Percentiles rank a stretch among this genome's conserved stretches.
phyloP scores from a whole-genome alignment of 1,284 basidiomycete genomes.

The Sanghuangporus sanghuang region DNA sequence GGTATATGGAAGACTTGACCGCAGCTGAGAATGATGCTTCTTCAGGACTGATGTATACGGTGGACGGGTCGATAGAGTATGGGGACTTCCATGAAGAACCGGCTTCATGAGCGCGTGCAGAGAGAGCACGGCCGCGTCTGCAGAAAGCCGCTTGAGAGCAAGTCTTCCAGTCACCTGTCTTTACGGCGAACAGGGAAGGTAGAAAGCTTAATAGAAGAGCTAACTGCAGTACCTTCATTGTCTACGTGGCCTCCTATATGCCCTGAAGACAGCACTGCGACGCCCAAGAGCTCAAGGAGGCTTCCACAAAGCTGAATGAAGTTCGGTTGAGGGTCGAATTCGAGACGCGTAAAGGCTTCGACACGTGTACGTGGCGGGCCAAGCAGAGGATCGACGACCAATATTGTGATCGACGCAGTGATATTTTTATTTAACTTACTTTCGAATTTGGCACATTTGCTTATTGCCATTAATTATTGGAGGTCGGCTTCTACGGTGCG shows the following conservation, averaged over 20 bases:
- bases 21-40: conserved; percentile 63
- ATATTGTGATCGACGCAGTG: not conserved
- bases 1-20: conserved; percentile 77
- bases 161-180: conserved; percentile 84
- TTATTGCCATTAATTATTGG: too few relatives aligned
- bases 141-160: conserved; percentile 90
- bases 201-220: conserved; percentile 27
- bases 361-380: not conserved
- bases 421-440: too few relatives aligned
- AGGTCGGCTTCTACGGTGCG: too few relatives aligned
- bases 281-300: too few relatives aligned
- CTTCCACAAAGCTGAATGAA: not conserved
- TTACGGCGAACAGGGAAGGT: conserved; percentile 46
- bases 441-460: too few relatives aligned
- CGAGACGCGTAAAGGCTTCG: not conserved
- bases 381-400: not conserved
- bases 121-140: conserved; percentile 78
- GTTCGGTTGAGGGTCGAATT: not conserved
- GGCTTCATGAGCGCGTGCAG: conserved; percentile 58
- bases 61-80: conserved; percentile 65
- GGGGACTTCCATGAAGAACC: conserved; percentile 71
- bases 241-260: not conserved
- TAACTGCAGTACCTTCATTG: conserved; percentile 4
- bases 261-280: too few relatives aligned
- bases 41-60: conserved; percentile 43